Base-by-base conservation (phyloP, 148 eudicot species). In the Gaultheria prostrata region DNA sequence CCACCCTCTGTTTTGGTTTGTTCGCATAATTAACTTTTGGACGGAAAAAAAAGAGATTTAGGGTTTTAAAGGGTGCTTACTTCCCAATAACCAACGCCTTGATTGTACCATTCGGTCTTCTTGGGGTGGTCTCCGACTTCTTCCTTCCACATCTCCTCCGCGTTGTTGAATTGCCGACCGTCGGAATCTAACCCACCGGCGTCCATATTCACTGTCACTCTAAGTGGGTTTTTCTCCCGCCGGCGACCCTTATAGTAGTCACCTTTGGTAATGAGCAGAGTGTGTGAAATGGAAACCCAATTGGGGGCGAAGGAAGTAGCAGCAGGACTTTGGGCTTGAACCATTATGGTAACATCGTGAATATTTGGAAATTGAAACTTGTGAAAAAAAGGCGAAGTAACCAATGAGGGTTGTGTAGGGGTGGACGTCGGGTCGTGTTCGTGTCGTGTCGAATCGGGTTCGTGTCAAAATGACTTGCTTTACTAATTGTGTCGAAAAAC, bases 111-210 rank as follows among this genome's bases (percentile, higher is more conserved):
- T 65, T 91, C 88, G 7, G 89, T 50, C 73, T 92, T 92, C 85
- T 92, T 91, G 49, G 87, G 82, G 59, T 86, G 76, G 77, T 93
- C 93, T 8, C 93, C 99, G n/a, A 93, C 80, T 82, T 93, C 91
- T 71, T 96, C 95, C n/a, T 85, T 87, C 99, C 99, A 96, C 99
- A 96, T 96, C 87, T 96, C 97, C 54, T 89, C 97, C 3, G 95
- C 91, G 88, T 83, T 93, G 30, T 80, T 89, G 89, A 92, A 96
- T 84, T 86, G 61, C 15, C 95, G 93, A n/a, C 98, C 98, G 3
- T 89, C 89, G 13, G 91, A 87, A 86, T 92, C 99, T 39, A 84
- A 30, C n/a, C 99, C 99, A 1, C 78, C 88, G 5, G 83, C 84
- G 61, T 96, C 93, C 99, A 96, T 96, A 56, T 56, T 50, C 26